Conservation (phyloP, 1,139 yeast species). For the Kodamaea plutei region DNA sequence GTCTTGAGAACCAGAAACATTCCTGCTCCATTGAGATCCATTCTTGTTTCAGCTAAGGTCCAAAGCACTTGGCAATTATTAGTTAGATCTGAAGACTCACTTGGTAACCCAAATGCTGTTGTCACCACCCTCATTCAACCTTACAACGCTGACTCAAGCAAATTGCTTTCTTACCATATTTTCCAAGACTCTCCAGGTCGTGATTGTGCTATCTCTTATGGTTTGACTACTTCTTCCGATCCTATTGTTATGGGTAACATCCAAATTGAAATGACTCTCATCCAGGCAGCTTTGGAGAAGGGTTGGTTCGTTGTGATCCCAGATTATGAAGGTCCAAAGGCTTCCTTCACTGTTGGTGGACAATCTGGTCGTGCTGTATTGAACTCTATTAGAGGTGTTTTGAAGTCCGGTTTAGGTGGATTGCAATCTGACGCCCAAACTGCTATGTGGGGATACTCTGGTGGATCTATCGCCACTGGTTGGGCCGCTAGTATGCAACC, state of each 20-base stretch:
- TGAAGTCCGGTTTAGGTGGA: constrained; percentile 12
- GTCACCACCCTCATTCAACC: constrained; percentile 33
- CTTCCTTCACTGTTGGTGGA: constrained; percentile 26
- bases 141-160: constrained; percentile 24
- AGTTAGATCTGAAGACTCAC: constrained; percentile 31
- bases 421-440: constrained; percentile 13
- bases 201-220: constrained; percentile 33
- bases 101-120: constrained; percentile 28
- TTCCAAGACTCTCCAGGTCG: constrained; percentile 29
- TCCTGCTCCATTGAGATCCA: constrained; percentile 17
- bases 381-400: constrained; percentile 23
- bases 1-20: constrained; percentile 23
- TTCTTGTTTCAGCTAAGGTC: constrained; percentile 13
- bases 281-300: constrained; percentile 14
- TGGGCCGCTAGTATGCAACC: constrained; percentile 21
- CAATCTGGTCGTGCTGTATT: constrained; percentile 27
- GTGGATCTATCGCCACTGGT: constrained; percentile 18
- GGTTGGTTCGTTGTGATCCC: constrained; percentile 21
- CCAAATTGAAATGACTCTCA: constrained; percentile 23
- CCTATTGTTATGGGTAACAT: constrained; percentile 14
- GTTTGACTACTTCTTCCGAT: constrained; percentile 17
- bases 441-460: constrained; percentile 20
- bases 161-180: constrained; percentile 31
- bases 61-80: constrained; percentile 29
- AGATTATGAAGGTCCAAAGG: constrained; percentile 25